These are phyloP conservation scores for Beta vulgaris DNA, from an alignment of 148 eudicot genomes.

Conservation along the genomic window DNA sequence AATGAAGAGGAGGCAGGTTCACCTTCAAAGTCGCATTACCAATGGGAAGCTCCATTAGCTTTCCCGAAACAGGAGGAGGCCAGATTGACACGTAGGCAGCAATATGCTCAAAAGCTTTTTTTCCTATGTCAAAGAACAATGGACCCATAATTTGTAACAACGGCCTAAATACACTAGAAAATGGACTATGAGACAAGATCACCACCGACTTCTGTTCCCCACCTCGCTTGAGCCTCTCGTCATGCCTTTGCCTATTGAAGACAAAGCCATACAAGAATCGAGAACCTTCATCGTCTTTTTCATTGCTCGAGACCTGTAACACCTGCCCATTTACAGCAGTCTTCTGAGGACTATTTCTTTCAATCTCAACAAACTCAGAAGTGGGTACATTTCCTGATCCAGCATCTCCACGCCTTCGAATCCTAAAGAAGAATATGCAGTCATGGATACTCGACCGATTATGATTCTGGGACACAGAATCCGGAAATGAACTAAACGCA, in stretches of 20 bases:
- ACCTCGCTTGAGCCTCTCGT: conserved; percentile 92
- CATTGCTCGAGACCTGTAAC: conserved; percentile 4
- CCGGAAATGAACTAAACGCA: conserved; percentile 90
- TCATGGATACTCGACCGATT: conserved; percentile 86
- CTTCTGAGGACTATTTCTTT: conserved; percentile 25
- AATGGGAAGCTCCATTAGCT: conserved; percentile 85
- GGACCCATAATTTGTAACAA: conserved; percentile 92
- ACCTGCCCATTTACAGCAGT: conserved; percentile 14
- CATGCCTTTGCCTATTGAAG: conserved; percentile 96
- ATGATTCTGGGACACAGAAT: conserved; percentile 87
- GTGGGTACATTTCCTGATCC: conserved; percentile 26
- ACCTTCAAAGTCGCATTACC: conserved; percentile 84
- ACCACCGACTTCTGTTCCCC: conserved; percentile 98
- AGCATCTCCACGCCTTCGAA: conserved; percentile 42
- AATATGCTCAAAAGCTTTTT: conserved; percentile 79
- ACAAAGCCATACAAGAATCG: conserved; percentile 82
- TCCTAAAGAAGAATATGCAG: conserved; percentile 85
- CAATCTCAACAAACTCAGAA: conserved; percentile 46
- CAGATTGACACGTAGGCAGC: conserved; percentile 81
- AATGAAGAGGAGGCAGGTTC: conserved; percentile 81
- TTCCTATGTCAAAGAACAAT: conserved; percentile 84
- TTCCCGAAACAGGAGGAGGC: conserved; percentile 84
- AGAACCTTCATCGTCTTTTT: conserved; percentile 24
- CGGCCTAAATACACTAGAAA: conserved; percentile 85
- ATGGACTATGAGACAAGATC: conserved; percentile 79